Evolutionary conservation across 495 filamentous ascomycete genomes (phyloP), one percentile per base, ranked within the genome.

Genomic region (Annulohypoxylon nitens): DNA sequence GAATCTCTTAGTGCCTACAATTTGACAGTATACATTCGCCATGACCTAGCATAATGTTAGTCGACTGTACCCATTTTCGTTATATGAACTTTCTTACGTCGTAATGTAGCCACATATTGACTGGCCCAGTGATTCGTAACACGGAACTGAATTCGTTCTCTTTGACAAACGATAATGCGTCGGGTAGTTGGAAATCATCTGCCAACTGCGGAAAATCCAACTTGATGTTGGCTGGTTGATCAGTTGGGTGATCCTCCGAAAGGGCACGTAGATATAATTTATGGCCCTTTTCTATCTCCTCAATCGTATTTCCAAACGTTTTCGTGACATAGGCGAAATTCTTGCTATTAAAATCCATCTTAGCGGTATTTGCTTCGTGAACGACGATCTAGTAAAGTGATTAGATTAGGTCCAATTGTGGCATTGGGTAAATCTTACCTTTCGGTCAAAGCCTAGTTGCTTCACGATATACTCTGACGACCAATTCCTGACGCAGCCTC

Each of bases 91-190:
- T 14, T 80, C 87, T 83, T 81, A 92, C 91, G 79, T 97, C 93
- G 83, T 95, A 97, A 79, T 97, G 93, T 26, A 97, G 84, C 95
- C 94, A 97, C 89, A 98, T 93, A 26, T 88, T 90, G 3, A 97
- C 93, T 0, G 88, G 90, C 1, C 93, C 93, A 12, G 93, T 95
- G 47, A 97, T 89, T 26, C 94, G 85, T 25, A 97, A 79, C 0
- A 93, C 90, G 0, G 93, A 93, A 76, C 92, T 96, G 76, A 97
- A 93, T n/a, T 86, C 82, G 70, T 90, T 89, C 23, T 88, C 81
- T 1, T 76, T 76, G 2, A 90, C 88, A n/a, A 86, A 79, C 1
- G 81, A 80, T 26, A 97, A 81, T 57, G 89, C 82, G 9, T 85
- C 77, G 10, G 94, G 93, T 4, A 97, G 81, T 25, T 80, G 75